phyloP scores from a whole-genome alignment of 352 stramenopile species.

The Phytophthora crassamura region DNA sequence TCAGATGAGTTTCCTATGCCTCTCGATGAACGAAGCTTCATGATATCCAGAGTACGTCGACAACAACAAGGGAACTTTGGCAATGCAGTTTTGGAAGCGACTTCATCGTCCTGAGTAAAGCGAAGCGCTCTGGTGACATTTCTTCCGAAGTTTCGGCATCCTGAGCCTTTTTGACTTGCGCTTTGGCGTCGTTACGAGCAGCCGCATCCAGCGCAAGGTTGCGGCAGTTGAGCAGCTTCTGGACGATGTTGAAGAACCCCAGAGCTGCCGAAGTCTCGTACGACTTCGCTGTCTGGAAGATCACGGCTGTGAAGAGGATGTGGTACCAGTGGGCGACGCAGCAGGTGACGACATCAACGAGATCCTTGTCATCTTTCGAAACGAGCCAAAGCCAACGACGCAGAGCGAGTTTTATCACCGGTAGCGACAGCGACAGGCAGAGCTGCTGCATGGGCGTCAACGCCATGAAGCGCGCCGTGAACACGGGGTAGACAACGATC shows the following conservation, averaged over 20 bases:
- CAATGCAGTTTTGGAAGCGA: too few relatives aligned
- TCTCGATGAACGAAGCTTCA: too few relatives aligned
- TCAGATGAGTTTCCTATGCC: too few relatives aligned
- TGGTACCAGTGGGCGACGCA: constrained; percentile 38
- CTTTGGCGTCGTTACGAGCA: neutral
- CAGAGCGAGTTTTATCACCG: constrained; percentile 29
- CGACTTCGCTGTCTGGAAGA: constrained; percentile 41
- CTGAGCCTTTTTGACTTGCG: neutral
- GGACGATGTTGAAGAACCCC: constrained; percentile 14
- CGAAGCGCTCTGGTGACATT: too few relatives aligned
- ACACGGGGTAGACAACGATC: constrained; percentile 33
- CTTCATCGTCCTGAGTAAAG: too few relatives aligned
- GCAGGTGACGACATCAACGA: constrained; percentile 15
- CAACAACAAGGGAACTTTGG: too few relatives aligned
- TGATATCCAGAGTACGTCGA: too few relatives aligned
- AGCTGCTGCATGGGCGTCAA: constrained; percentile 22
- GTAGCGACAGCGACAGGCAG: constrained; percentile 33
- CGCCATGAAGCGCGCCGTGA: constrained; percentile 30
- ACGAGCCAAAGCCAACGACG: constrained; percentile 20
- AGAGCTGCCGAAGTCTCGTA: constrained; percentile 21
- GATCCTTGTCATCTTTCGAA: constrained; percentile 23
- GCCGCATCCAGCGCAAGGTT: constrained; percentile 3
- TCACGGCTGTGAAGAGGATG: constrained; percentile 34
- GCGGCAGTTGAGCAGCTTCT: constrained; percentile 8
- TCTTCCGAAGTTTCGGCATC: too few relatives aligned